Conservation (phyloP, 345 rosid genomes). For the Clausena lansium region DNA sequence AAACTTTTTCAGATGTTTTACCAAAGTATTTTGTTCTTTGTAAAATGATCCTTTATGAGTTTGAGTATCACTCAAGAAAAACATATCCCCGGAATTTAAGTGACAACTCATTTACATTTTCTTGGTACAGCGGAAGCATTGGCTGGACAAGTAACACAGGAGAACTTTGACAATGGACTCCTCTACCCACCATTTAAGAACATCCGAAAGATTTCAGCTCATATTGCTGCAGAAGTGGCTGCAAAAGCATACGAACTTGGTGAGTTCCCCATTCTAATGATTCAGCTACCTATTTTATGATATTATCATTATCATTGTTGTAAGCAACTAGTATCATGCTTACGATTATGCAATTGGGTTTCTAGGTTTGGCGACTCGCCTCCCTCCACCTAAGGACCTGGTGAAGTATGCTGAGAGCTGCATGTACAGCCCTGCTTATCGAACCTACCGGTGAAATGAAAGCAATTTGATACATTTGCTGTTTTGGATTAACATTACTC, state of each 20-base stretch:
- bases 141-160: constrained; percentile 74
- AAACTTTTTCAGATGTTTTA: not conserved
- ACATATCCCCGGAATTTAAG: not conserved
- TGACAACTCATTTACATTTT: not conserved
- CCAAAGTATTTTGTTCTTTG: not conserved
- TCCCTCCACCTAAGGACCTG: constrained; percentile 76
- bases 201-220: constrained; percentile 93
- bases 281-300: not conserved
- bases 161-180: constrained; percentile 78
- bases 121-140: constrained; percentile 74
- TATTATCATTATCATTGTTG: not conserved
- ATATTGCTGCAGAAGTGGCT: constrained; percentile 86
- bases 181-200: constrained; percentile 79
- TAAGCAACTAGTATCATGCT: not conserved
- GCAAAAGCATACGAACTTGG: constrained; percentile 94
- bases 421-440: constrained; percentile 86
- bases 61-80: not conserved
- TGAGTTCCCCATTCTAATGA: constrained; percentile 22
- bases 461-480: not conserved
- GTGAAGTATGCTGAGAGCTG: constrained; percentile 80
- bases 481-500: not conserved
- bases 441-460: constrained; percentile 54
- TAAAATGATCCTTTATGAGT: not conserved
- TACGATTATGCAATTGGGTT: not conserved
- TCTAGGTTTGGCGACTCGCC: constrained; percentile 81